Evolutionary conservation across 1,284 basidiomycete species (phyloP).

Genomic region (Porodaedalea pini): DNA sequence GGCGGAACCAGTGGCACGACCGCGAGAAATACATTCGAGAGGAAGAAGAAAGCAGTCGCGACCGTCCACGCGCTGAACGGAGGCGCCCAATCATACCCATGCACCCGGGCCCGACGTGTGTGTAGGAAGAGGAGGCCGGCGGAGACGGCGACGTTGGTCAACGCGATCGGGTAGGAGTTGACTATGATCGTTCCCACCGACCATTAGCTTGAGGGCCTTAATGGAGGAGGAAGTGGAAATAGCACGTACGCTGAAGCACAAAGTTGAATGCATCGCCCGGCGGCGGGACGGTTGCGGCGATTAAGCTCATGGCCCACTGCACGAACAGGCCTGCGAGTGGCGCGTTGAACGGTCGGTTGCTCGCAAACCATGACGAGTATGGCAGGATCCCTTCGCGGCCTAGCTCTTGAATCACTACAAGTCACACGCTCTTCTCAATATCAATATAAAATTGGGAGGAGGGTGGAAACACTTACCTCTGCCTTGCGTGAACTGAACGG

Average conservation of each 20-base stretch:
- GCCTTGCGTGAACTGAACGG: constrained; percentile 60
- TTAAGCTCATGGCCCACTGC: constrained; percentile 54
- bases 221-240: constrained; percentile 42
- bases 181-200: too few relatives aligned
- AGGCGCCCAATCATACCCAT: constrained; percentile 52
- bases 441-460: neutral
- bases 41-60: constrained; percentile 50
- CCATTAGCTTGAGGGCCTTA: constrained; percentile 22
- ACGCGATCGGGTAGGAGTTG: constrained; percentile 48
- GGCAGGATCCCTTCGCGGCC: constrained; percentile 65
- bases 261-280: constrained; percentile 68
- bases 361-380: constrained; percentile 56
- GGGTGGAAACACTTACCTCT: constrained; percentile 40
- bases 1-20: constrained; percentile 62
- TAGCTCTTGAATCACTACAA: constrained; percentile 63
- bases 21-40: constrained; percentile 61
- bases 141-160: constrained; percentile 59
- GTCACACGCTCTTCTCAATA: neutral
- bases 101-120: constrained; percentile 30
- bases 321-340: constrained; percentile 55
- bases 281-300: constrained; percentile 48
- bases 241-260: constrained; percentile 39
- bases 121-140: constrained; percentile 58
- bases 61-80: constrained; percentile 54
- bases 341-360: constrained; percentile 59